These are phyloP conservation scores for Raffaelea ambrosiae DNA, from an alignment of 2,329 filamentous ascomycete genomes.

Conservation along the genomic window DNA sequence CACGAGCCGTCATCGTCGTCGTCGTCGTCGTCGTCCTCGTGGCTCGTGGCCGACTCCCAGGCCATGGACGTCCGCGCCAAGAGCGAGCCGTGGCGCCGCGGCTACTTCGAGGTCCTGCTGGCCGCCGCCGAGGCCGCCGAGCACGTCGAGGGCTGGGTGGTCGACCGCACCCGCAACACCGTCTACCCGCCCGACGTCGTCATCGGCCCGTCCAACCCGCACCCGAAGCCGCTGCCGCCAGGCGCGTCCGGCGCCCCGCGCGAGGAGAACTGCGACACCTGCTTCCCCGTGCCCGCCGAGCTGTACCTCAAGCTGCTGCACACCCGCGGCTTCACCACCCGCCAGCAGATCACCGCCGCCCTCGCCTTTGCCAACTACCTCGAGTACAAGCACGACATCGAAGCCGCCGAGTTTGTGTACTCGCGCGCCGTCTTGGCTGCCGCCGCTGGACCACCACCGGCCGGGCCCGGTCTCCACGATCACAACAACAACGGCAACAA, in stretches of 20 bases:
- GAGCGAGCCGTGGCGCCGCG: conserved; percentile 74
- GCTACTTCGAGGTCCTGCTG: conserved; percentile 80
- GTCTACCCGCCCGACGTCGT: conserved; percentile 67
- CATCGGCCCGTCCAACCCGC: conserved; percentile 74
- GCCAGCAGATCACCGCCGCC: conserved; percentile 73
- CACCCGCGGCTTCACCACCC: conserved; percentile 68
- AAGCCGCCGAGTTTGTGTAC: conserved; percentile 9
- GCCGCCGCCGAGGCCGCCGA: conserved; percentile 68
- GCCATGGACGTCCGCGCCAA: conserved; percentile 64
- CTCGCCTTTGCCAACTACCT: conserved; percentile 80
- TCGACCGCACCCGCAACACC: conserved; percentile 56
- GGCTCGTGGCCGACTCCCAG: not conserved
- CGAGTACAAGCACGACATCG: conserved; percentile 56
- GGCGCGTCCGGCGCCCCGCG: conserved; percentile 54
- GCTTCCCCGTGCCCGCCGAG: conserved; percentile 61
- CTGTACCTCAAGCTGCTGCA: conserved; percentile 78
- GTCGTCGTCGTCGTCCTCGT: not conserved
- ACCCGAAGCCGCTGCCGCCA: conserved; percentile 62
- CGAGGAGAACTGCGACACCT: conserved; percentile 66
- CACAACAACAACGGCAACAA: not conserved
- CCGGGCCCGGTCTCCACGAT: not conserved
- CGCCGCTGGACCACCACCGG: not conserved
- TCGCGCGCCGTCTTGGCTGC: conserved; percentile 7
- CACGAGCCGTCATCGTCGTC: no score
- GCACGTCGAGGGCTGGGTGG: conserved; percentile 70